Percentiles rank a stretch among this genome's conserved stretches.
Conservation (phyloP, 495 filamentous ascomycete genomes). For the Xylaria acuta region DNA sequence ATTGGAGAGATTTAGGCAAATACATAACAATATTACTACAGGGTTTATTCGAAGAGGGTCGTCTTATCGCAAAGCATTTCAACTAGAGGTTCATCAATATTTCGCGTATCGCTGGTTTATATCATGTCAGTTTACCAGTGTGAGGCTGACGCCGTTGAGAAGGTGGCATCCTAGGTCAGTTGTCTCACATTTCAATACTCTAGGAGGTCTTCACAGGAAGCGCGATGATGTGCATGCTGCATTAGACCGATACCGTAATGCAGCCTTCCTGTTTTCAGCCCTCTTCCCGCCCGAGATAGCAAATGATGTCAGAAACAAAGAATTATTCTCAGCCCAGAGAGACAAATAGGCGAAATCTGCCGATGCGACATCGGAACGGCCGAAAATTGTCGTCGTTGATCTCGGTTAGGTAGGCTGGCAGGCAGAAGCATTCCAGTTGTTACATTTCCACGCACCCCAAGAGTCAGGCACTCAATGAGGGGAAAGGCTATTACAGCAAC, state of each 20-base stretch:
- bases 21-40: not conserved
- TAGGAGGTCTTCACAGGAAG: not conserved
- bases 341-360: not conserved
- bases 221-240: not conserved
- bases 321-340: not conserved
- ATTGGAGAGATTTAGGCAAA: not conserved
- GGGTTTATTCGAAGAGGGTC: not conserved
- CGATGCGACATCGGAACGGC: not conserved
- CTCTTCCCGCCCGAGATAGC: not conserved
- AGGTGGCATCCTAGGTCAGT: not conserved
- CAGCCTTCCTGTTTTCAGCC: not conserved
- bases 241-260: not conserved
- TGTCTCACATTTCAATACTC: not conserved
- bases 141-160: not conserved
- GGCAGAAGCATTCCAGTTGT: not conserved
- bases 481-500: not conserved
- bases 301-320: not conserved
- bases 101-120: not conserved
- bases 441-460: not conserved
- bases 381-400: not conserved
- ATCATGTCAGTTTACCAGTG: not conserved
- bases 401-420: not conserved
- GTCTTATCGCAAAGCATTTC: not conserved
- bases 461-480: not conserved
- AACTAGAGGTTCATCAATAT: not conserved